Evolutionary conservation across 2,329 filamentous ascomycete genomes (phyloP).

Genomic region (Fusarium multiceps): DNA sequence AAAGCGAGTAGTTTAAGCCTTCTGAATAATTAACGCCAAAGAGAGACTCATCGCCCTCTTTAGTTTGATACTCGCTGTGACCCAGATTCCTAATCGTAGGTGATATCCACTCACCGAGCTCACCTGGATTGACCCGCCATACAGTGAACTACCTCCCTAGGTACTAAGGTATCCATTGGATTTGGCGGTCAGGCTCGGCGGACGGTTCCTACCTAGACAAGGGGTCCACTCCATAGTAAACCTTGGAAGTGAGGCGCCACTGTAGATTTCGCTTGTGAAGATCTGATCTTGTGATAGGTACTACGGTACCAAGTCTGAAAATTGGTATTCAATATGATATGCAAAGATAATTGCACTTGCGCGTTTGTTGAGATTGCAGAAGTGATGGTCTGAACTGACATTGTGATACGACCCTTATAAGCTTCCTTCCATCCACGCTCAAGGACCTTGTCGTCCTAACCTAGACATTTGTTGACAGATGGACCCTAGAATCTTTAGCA

Average conservation of each 20-base stretch:
- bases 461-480: not conserved
- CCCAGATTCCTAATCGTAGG: not conserved
- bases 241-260: not conserved
- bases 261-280: constrained; percentile 22
- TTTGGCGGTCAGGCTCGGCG: constrained; percentile 29
- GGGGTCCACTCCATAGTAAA: constrained; percentile 11
- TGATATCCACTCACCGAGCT: constrained; percentile 18
- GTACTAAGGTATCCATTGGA: too few relatives aligned
- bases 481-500: constrained; percentile 6
- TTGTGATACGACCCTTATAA: not conserved
- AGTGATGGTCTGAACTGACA: not conserved
- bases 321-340: not conserved
- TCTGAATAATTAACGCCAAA: not conserved
- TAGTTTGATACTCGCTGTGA: not conserved
- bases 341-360: not conserved
- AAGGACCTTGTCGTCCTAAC: not conserved
- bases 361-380: not conserved
- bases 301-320: not conserved
- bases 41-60: not conserved
- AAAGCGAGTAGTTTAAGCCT: not conserved
- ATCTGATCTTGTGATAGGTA: not conserved
- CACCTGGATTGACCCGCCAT: constrained; percentile 4
- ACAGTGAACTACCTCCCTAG: constrained; percentile 3
- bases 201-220: not conserved
- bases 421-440: not conserved